Evolutionary conservation across 257 asterid genomes (phyloP).

Genomic region (Solanum sejunctum): DNA sequence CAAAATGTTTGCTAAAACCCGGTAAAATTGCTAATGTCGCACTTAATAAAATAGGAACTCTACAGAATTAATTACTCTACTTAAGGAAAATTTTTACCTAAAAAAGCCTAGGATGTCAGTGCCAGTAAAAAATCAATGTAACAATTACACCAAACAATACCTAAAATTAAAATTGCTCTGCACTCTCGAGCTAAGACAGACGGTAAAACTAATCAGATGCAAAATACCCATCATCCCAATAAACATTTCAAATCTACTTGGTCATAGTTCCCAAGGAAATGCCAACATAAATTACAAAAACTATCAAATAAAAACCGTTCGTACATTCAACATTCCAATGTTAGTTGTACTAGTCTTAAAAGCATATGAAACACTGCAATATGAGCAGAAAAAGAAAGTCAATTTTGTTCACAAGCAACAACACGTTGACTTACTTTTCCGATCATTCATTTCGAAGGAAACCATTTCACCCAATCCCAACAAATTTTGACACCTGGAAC

Average conservation of each 20-base stretch:
- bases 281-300: background rate
- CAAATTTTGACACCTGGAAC: constrained; percentile 2
- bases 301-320: background rate
- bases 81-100: background rate
- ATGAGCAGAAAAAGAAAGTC: background rate
- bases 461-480: constrained; percentile 44
- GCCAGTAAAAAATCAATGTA: background rate
- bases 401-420: background rate
- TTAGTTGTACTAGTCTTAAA: background rate
- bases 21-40: background rate
- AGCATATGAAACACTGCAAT: background rate
- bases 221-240: background rate
- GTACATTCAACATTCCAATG: background rate
- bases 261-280: background rate
- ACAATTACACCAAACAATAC: background rate
- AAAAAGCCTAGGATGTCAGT: background rate
- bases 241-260: background rate
- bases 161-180: background rate
- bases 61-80: background rate
- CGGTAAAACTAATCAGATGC: background rate
- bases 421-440: constrained; percentile 42
- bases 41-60: background rate
- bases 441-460: constrained; percentile 83
- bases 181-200: background rate
- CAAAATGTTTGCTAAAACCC: background rate